Evolutionary conservation across 805 yeast genomes (phyloP).

Genomic region (Kodamaea hsintzibuensis): DNA sequence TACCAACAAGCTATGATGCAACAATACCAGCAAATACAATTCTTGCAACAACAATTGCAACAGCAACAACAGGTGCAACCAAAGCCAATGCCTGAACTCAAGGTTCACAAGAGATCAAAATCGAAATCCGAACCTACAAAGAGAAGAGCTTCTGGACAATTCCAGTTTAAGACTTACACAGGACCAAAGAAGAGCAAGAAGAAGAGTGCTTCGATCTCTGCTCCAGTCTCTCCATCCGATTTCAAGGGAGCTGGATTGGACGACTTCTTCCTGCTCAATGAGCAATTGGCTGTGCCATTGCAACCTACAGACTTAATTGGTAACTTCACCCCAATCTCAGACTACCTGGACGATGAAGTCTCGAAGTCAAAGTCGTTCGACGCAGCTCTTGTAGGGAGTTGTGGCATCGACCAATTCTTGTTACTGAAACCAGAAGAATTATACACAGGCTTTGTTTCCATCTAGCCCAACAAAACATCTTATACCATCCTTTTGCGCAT

Average conservation of each 20-base stretch:
- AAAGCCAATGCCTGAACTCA: slow-evolving; percentile 9
- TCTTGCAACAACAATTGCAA: slow-evolving; percentile 24
- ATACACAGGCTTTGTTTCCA: slow-evolving; percentile 23
- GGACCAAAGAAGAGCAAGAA: slow-evolving; percentile 27
- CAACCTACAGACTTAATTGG: slow-evolving; percentile 10
- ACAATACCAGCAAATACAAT: slow-evolving; percentile 26
- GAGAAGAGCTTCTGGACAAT: slow-evolving; percentile 20
- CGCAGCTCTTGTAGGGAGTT: slow-evolving; percentile 13
- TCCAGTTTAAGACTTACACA: slow-evolving; percentile 32
- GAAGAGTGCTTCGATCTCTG: slow-evolving; percentile 20
- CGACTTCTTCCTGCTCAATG: slow-evolving; percentile 23
- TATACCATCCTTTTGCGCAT: neutral
- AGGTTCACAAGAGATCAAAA: slow-evolving; percentile 27
- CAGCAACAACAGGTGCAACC: slow-evolving; percentile 15
- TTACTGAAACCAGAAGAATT: slow-evolving; percentile 27
- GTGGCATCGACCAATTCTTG: slow-evolving; percentile 26
- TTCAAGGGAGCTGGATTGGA: slow-evolving; percentile 16
- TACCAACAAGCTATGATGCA: slow-evolving; percentile 24
- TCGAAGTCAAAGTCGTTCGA: slow-evolving; percentile 17
- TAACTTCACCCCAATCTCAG: slow-evolving; percentile 19
- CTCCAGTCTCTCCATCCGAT: slow-evolving; percentile 10
- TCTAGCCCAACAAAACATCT: slow-evolving; percentile 5
- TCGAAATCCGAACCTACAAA: slow-evolving; percentile 23
- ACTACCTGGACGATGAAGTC: slow-evolving; percentile 21
- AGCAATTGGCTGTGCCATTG: slow-evolving; percentile 11